A percentile compares a stretch with the other conserved stretches of the same genome.
These are phyloP conservation scores for Fraxinus sp. DNA, from an alignment of 305 asterid genomes.

Conservation along the genomic window DNA sequence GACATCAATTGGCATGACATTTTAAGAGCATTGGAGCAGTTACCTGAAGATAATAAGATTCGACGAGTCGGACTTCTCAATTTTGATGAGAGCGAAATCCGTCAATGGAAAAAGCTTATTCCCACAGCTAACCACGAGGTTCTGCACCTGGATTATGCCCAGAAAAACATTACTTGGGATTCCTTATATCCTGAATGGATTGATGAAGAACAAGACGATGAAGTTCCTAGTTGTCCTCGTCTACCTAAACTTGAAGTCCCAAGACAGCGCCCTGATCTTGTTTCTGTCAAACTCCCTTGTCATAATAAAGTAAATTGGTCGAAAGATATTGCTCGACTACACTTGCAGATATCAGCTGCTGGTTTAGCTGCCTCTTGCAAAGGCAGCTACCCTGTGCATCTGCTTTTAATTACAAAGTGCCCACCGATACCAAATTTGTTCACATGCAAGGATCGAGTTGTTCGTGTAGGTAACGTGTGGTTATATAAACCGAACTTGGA, in stretches of 20 bases:
- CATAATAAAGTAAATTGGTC: conserved; percentile 48
- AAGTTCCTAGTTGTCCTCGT: conserved; percentile 56
- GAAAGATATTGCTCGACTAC: conserved; percentile 58
- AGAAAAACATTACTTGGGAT: conserved; percentile 50
- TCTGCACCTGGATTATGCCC: conserved; percentile 35
- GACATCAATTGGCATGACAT: conserved; percentile 46
- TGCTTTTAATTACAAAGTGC: conserved; percentile 50
- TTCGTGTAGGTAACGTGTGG: conserved; percentile 47
- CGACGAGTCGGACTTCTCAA: conserved; percentile 43
- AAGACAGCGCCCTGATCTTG: conserved; percentile 41
- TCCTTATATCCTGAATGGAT: conserved; percentile 74
- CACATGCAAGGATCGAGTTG: conserved; percentile 47
- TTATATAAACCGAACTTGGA: conserved; percentile 50
- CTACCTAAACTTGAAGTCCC: conserved; percentile 45
- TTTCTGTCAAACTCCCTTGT: conserved; percentile 68
- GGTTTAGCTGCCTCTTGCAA: conserved; percentile 51
- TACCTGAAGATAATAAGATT: conserved; percentile 24
- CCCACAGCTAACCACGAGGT: conserved; percentile 37
- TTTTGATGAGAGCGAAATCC: conserved; percentile 40
- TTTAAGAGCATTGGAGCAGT: conserved; percentile 1
- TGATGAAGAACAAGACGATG: conserved; percentile 57
- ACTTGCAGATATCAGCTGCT: conserved; percentile 58
- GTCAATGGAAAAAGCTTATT: conserved; percentile 33
- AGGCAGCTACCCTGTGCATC: conserved; percentile 39
- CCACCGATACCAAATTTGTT: conserved; percentile 62